phyloP scores from a whole-genome alignment of 2,329 filamentous ascomycete species.

The Penicillium aurantiogriseum region DNA sequence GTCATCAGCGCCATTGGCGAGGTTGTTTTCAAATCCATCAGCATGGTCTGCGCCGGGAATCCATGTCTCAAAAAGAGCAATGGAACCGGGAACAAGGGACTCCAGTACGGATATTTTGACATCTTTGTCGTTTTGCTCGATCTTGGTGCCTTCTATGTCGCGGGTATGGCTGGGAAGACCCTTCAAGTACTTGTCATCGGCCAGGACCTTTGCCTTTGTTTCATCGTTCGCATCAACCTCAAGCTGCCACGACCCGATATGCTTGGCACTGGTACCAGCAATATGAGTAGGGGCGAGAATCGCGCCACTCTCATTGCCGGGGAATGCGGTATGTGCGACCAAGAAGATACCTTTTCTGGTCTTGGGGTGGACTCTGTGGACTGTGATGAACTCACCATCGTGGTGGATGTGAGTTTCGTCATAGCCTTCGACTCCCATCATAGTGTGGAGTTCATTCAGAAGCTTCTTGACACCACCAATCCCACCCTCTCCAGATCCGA shows the following conservation, averaged over 20 bases:
- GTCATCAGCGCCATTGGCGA: constrained; percentile 74
- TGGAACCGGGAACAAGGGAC: constrained; percentile 87
- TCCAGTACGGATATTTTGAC: constrained; percentile 78
- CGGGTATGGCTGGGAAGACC: constrained; percentile 83
- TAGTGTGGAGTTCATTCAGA: constrained; percentile 87
- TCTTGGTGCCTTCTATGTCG: constrained; percentile 68
- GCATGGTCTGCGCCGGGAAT: constrained; percentile 84
- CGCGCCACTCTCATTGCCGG: constrained; percentile 81
- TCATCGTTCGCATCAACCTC: constrained; percentile 79
- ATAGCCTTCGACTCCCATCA: constrained; percentile 94
- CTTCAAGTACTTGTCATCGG: constrained; percentile 69
- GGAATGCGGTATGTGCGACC: constrained; percentile 93
- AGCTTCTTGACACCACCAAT: constrained; percentile 90
- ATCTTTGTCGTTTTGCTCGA: constrained; percentile 70
- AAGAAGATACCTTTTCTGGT: constrained; percentile 92
- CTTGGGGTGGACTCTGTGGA: constrained; percentile 89
- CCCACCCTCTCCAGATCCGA: constrained; percentile 71
- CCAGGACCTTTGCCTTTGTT: constrained; percentile 61
- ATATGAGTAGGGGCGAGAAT: constrained; percentile 77
- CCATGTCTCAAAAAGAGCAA: constrained; percentile 94
- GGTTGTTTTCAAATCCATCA: constrained; percentile 77
- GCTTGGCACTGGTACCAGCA: constrained; percentile 77
- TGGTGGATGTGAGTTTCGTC: constrained; percentile 96
- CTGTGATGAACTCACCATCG: constrained; percentile 92
- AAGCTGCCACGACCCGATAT: constrained; percentile 87